Evolutionary conservation across 441 rosid species (phyloP), one percentile per base, ranked within the genome.

Genomic region (Metrosideros polymorpha): DNA sequence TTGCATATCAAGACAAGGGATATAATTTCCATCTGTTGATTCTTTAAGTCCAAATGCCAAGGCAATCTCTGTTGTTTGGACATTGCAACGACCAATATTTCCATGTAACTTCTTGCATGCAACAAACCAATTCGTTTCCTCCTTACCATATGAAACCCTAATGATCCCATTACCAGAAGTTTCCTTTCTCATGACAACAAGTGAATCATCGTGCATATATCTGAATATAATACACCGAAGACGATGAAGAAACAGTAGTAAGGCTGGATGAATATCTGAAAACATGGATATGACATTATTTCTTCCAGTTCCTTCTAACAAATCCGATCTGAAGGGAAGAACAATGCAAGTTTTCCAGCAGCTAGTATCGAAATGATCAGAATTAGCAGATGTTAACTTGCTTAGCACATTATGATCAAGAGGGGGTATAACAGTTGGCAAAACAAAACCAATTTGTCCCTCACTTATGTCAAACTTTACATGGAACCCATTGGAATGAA

Each of bases 401-500:
- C 90, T 91, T 59, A 90, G 94, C 71, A 91, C 86, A 82, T 91
- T 93, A 77, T 95, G 84, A 86, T 96, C 89, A 88, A 94, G 94
- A 87, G 99, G 93, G 91, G 98, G 94, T 82, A 98, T 91, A 79
- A 89, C 85, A 32, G 99, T 94, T 47, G 99, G 99, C 92, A 98
- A 91, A 88, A 98, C 97, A 91, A 96, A 96, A 85, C 99, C 99
- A 90, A 98, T 98, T 92, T 96, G 97, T 87, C 99, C 99, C 87
- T 94, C 96, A 61, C 95, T 94, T 88, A 94, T 93, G 91, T 98
- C 99, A 90, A 98, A 98, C 91, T 96, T 96, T 88, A 98, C 90
- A 90, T 98, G 99, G 91, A 95, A 96, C 79, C 99, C 99, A 90
- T 96, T 98, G 84, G 99, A 98, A 91, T 98, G 99, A 88, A 98